Base-by-base conservation (phyloP, 208 protist genomes). In the Wallacemonas sp. region DNA sequence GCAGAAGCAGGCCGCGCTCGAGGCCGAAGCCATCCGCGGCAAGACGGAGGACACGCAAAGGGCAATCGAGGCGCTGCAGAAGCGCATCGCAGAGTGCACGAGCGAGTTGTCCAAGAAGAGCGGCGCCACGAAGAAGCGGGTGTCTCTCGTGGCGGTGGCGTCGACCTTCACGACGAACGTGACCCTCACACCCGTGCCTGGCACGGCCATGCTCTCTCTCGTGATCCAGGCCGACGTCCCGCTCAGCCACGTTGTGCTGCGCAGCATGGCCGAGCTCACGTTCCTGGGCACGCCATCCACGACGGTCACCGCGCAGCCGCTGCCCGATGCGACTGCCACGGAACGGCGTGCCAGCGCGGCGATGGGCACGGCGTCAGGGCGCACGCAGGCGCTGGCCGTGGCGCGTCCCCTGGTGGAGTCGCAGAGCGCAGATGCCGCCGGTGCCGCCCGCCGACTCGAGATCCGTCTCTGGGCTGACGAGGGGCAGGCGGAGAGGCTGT, bases 121-220 rank as follows among this genome's bases (percentile, higher is more conserved):
- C 4, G 83, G 71, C 2, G 52, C 49, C 0, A 36, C 56, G n/a
- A 57, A 65, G 43, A 43, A 39, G 54, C 41, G 61, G 30, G 17
- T 17, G 19, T 65, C 77, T 6, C 44, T 86, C 27, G 49, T 83
- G 23, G 85, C 85, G 27, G 72, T 93, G 11, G 83, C 83, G 19
- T 81, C 85, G 23, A 87, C 78, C 48, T 92, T 95, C 52, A 87
- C 73, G 3, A 52, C 80, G 21, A 75, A 73, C 12, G 65, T 90
- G 11, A 68, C 65, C 23, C 76, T 95, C 23, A 73, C 66, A 0
- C 81, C 85, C 8, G 65, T 86, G 14, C 74, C 76, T 3, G 70
- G 70, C 24, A 78, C 54, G 11, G 74, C 89, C 19, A 77, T 80
- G 74, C 61, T 95, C 12, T 77, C 79, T 14, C 62, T 92, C 16